Evolutionary conservation across 345 rosid species (phyloP), one percentile per base, ranked within the genome.

Genomic region (Murraya koenigii): DNA sequence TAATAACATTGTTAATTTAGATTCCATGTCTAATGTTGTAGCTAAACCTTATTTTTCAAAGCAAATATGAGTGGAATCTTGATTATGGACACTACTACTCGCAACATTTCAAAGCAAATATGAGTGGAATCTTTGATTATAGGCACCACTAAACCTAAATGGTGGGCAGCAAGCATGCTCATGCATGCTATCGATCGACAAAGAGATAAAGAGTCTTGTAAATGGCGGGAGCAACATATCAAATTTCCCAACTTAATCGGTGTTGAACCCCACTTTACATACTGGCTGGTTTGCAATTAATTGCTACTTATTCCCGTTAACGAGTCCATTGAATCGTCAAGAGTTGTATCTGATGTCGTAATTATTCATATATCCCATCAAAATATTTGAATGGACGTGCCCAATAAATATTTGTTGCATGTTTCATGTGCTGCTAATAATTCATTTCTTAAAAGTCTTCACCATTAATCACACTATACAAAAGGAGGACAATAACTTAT

Each of bases 81-180:
- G 81, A 84, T 79, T 75, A 74, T 41, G n/a, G 7, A 1, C 78
- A 74, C 76, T 44, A 44, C 17, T 19, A 19, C 41, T 15, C 8
- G n/a, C 28, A 6, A 30, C 54, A 47, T 23, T 61, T 80, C 83
- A 77, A 73, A 44, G 5, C 39, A 23, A n/a, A n/a, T 2, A 38
- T 79, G 1, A 72, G 70, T 71, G 81, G 75, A 73, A 72, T 78
- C 75, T 78, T 78, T 80, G 83, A 83, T 78, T 71, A 65, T 58
- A 38, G 8, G 0, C 74, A 59, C 66, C 17, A 22, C 72, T 26
- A 32, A 11, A 47, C 22, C n/a, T 11, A 1, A 35, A 35, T 75
- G 39, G 30, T 28, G 14, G n/a, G n/a, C 63, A 67, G 22, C 78
- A 33, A 38, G 65, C 63, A 58, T 76, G 49, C 32, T 66, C 61